Conservation (phyloP, 2,329 filamentous ascomycete species). For the Atkinsonella texensis region DNA sequence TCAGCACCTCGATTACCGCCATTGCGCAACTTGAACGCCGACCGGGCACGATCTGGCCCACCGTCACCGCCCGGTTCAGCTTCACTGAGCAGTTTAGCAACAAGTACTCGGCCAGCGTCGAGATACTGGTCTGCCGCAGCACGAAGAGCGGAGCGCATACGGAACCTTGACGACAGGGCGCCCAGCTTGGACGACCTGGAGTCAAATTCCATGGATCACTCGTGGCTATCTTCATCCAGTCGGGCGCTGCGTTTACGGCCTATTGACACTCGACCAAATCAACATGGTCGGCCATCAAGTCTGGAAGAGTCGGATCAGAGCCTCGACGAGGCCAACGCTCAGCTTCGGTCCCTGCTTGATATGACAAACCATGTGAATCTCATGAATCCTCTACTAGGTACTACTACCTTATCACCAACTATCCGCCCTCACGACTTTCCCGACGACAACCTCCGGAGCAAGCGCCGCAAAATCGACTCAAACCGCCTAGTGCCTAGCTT, state of each 20-base stretch:
- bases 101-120: constrained; percentile 4
- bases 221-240: constrained; percentile 15
- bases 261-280: constrained; percentile 9
- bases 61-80: neutral
- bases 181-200: constrained; percentile 17
- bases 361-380: constrained; percentile 21
- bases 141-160: constrained; percentile 25
- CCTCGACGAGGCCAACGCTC: constrained; percentile 31
- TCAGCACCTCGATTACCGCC: constrained; percentile 18
- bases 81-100: neutral
- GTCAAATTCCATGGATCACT: constrained; percentile 14
- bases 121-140: constrained; percentile 16
- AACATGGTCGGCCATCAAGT: constrained; percentile 12
- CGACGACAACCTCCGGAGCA: constrained; percentile 42
- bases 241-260: constrained; percentile 15
- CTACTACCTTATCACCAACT: constrained; percentile 22
- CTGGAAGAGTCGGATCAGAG: constrained; percentile 27
- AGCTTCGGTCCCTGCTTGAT: constrained; percentile 31
- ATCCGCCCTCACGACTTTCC: constrained; percentile 25
- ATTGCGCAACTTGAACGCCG: constrained; percentile 18
- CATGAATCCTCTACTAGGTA: constrained; percentile 17
- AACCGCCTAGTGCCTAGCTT: constrained; percentile 40
- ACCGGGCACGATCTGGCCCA: constrained; percentile 15
- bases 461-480: constrained; percentile 59
- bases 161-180: constrained; percentile 19